Conservation (phyloP, 1,284 basidiomycete genomes). For the Ustilago sp. region DNA sequence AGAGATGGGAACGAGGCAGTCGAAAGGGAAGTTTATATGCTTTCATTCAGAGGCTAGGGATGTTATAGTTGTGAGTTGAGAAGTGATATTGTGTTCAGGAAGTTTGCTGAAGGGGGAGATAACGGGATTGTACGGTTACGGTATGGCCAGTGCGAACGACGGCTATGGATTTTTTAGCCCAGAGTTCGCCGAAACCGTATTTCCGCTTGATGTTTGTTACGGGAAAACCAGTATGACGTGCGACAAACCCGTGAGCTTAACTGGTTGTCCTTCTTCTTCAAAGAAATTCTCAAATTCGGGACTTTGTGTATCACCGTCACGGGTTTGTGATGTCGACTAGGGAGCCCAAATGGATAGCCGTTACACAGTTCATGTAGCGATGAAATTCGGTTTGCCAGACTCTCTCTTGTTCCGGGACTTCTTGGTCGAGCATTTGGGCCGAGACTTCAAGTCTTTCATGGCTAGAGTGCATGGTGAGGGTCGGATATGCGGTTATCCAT, state of each 20-base stretch:
- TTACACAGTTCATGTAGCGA: too few species aligned
- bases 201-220: background rate
- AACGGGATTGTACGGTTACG: background rate
- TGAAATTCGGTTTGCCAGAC: too few species aligned
- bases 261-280: background rate
- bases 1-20: background rate
- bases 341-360: too few species aligned
- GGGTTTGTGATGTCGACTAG: too few species aligned
- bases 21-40: background rate
- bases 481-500: background rate
- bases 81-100: background rate
- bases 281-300: background rate
- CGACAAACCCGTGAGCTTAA: background rate
- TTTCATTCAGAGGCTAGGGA: background rate
- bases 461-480: too few species aligned
- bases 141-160: background rate
- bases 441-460: too few species aligned
- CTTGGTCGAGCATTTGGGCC: background rate
- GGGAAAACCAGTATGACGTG: constrained; percentile 3
- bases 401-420: background rate
- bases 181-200: background rate
- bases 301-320: too few species aligned
- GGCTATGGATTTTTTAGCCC: background rate
- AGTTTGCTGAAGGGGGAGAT: background rate
- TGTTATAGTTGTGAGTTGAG: background rate